Percentiles rank a stretch among this genome's conserved stretches.
Evolutionary conservation across 1,284 basidiomycete genomes (phyloP).

Genomic region (Vanrija humicola): DNA sequence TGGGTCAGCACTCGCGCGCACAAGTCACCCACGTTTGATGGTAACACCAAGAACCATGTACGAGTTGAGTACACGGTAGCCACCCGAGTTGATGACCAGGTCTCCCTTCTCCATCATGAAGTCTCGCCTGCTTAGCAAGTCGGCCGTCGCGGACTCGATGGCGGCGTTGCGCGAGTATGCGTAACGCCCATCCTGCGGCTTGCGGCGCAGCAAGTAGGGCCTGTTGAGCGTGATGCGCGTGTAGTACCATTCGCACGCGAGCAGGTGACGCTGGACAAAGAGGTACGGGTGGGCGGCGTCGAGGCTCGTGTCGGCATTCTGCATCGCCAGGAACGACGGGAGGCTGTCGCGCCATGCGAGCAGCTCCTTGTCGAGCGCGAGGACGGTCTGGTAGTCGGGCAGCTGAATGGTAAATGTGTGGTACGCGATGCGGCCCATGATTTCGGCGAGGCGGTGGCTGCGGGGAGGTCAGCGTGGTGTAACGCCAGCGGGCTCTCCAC

Average conservation of each 20-base stretch:
- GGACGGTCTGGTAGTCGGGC: conserved; percentile 50
- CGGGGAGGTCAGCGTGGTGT: neutral
- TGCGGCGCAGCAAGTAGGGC: conserved; percentile 48
- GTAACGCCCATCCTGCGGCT: conserved; percentile 47
- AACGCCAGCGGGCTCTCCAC: neutral
- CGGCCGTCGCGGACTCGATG: conserved; percentile 50
- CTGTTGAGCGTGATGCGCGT: conserved; percentile 47
- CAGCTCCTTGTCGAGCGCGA: conserved; percentile 50
- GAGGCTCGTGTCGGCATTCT: conserved; percentile 41
- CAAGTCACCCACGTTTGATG: conserved; percentile 42
- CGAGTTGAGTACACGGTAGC: conserved; percentile 49
- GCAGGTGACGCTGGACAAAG: conserved; percentile 47
- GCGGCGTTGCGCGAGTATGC: conserved; percentile 49
- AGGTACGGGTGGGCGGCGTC: conserved; percentile 44
- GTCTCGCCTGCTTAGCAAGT: conserved; percentile 45
- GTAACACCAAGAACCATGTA: conserved; percentile 50
- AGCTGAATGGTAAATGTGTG: conserved; percentile 51
- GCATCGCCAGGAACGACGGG: conserved; percentile 45
- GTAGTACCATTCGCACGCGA: conserved; percentile 48
- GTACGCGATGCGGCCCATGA: conserved; percentile 51
- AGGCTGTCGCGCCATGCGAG: conserved; percentile 46
- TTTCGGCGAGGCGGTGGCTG: conserved; percentile 48
- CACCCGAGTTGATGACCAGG: conserved; percentile 47
- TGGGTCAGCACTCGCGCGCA: neutral
- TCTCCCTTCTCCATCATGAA: conserved; percentile 51